These are phyloP conservation scores for Eutrema yunnanense DNA, from an alignment of 345 rosid genomes.

Conservation along the genomic window DNA sequence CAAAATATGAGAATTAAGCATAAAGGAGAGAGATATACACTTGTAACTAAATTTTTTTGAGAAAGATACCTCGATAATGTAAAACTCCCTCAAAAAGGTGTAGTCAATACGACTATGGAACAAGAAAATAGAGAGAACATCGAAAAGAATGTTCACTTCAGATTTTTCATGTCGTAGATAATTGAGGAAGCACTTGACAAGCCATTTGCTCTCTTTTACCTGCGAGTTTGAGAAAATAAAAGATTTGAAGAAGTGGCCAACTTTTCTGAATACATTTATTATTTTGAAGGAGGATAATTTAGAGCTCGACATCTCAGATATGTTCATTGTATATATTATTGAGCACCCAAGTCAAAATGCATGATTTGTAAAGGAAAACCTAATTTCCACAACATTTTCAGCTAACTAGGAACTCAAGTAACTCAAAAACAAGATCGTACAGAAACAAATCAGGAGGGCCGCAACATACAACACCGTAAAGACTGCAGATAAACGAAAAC, in stretches of 20 bases:
- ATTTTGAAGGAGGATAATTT: not conserved
- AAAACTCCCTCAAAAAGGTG: slow-evolving; percentile 90
- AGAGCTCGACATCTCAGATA: not conserved
- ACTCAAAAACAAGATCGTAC: not conserved
- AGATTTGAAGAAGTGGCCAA: slow-evolving; percentile 1
- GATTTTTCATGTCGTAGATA: slow-evolving; percentile 75
- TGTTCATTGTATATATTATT: not conserved
- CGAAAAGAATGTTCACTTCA: slow-evolving; percentile 80
- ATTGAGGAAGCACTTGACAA: slow-evolving; percentile 91
- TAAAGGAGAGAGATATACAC: not conserved
- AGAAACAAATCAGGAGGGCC: slow-evolving; percentile 1
- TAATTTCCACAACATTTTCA: slow-evolving; percentile 2
- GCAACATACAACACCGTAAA: slow-evolving; percentile 12
- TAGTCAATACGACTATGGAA: slow-evolving; percentile 88
- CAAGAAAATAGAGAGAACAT: slow-evolving; percentile 83
- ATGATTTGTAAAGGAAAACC: not conserved
- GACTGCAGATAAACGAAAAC: not conserved
- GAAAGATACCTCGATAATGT: slow-evolving; percentile 75
- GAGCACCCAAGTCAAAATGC: not conserved
- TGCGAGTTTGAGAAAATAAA: slow-evolving; percentile 32
- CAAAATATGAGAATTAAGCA: slow-evolving; percentile 9
- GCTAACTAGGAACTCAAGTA: slow-evolving; percentile 1
- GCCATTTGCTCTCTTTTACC: slow-evolving; percentile 70
- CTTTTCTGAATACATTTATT: slow-evolving; percentile 3
- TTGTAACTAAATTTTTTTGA: not conserved